Evolutionary conservation across 2,329 filamentous ascomycete species (phyloP), one percentile per base, ranked within the genome.

Genomic region (Mollisia scopiformis): DNA sequence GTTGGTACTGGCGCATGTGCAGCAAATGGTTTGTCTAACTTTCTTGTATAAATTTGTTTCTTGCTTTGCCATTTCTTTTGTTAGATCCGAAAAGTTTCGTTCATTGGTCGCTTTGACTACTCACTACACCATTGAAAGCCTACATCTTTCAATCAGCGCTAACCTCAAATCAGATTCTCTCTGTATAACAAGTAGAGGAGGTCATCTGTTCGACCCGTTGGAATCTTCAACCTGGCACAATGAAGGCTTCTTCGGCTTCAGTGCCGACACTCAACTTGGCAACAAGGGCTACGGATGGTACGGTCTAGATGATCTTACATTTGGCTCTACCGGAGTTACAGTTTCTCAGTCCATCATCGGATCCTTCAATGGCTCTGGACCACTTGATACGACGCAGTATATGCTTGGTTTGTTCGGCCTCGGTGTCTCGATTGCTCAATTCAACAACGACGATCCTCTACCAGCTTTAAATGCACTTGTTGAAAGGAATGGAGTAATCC

Each of bases 201-300:
- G 80, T 50, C 21, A 25, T 47, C 76, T 86, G 13, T 91, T 85
- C 71, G 79, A 84, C 62, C 75, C 77, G 16, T 74, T 72, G 16
- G 69, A 76, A 23, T 91, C 88, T 2, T 77, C 75, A 7, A 82
- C 82, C 47, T 92, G 87, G 85, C 21, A 64, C 27, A 27, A 63
- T 31, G 39, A 66, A 49, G 68, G 68, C 4, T 57, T 57, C n/a
- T 75, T 78, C 21, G 63, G 82, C 1, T 76, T 88, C 46, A 88
- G 87, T 35, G 78, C 80, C 39, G 77, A 88, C 28, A 79, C 82
- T 33, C 82, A 87, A 60, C 75, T 88, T n/a, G 83, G 82, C 2
- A 76, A 84, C 54, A 74, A 74, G 3, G 86, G 83, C 52, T 89
- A 89, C 70, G 88, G 87, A 5, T 77, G 86, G 59, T 91, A 89